Evolutionary conservation across 345 rosid species (phyloP).

Genomic region (Ailanthus altissimus): DNA sequence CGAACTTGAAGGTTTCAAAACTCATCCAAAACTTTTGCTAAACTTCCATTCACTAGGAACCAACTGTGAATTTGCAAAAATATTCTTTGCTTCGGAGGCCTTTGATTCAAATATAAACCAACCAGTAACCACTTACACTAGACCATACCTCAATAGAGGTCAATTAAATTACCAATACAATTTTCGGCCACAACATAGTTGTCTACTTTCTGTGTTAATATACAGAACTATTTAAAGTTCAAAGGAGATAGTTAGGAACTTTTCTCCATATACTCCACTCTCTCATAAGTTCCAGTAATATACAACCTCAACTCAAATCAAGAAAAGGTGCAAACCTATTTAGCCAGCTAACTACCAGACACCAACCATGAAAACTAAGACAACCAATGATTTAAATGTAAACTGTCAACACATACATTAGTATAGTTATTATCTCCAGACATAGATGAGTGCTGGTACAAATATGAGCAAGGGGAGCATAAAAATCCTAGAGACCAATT

Average conservation of each 20-base stretch:
- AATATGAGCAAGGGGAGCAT: not conserved
- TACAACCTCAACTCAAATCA: not conserved
- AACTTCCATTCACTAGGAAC: not conserved
- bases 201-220: not conserved
- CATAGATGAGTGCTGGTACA: not conserved
- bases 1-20: not conserved
- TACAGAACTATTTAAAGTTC: not conserved
- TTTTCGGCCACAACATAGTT: not conserved
- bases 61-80: not conserved
- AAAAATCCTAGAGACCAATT: no score
- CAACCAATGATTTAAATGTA: not conserved
- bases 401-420: not conserved
- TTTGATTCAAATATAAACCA: not conserved
- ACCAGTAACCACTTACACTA: not conserved
- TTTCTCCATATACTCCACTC: not conserved
- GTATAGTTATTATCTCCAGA: not conserved
- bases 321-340: not conserved
- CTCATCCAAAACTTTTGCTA: not conserved
- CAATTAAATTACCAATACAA: not conserved
- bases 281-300: not conserved
- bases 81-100: not conserved
- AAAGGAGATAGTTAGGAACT: not conserved
- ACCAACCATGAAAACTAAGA: not conserved
- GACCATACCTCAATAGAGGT: not conserved
- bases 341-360: not conserved